Conservation (phyloP, 768 basidiomycete genomes). For the Boletus speciosus region DNA sequence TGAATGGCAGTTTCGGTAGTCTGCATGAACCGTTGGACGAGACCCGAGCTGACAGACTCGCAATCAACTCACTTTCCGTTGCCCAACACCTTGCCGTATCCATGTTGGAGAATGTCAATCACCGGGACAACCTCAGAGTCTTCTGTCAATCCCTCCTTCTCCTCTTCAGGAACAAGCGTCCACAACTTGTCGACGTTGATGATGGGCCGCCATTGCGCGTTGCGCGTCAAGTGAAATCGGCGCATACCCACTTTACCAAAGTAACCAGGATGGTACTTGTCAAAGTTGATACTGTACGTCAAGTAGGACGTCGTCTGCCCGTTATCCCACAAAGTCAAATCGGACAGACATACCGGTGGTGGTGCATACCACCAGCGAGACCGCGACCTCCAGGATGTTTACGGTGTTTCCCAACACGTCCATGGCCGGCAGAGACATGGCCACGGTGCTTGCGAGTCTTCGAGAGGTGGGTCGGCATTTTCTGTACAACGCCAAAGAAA, state of each 20-base stretch:
- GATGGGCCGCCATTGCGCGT: conserved; percentile 87
- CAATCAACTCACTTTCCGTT: conserved; percentile 72
- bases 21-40: conserved; percentile 33
- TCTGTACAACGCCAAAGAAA: conserved; percentile 28
- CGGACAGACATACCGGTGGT: conserved; percentile 76
- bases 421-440: conserved; percentile 99
- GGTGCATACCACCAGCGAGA: conserved; percentile 99
- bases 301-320: neutral
- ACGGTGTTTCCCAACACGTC: conserved; percentile 99
- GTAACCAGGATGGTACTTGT: conserved; percentile 99
- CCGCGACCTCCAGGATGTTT: conserved; percentile 99
- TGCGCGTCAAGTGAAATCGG: conserved; percentile 93
- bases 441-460: conserved; percentile 99
- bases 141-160: conserved; percentile 75
- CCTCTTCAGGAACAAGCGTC: conserved; percentile 81
- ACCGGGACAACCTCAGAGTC: conserved; percentile 87
- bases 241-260: conserved; percentile 99
- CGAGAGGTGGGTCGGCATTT: conserved; percentile 93
- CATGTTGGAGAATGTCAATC: conserved; percentile 79
- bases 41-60: neutral
- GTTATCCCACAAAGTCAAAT: neutral
- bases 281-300: conserved; percentile 79
- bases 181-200: conserved; percentile 99
- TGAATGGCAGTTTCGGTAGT: conserved; percentile 88
- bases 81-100: conserved; percentile 93